Evolutionary conservation across 257 asterid genomes (phyloP), one percentile per base, ranked within the genome.

Genomic region (Vinca minor): DNA sequence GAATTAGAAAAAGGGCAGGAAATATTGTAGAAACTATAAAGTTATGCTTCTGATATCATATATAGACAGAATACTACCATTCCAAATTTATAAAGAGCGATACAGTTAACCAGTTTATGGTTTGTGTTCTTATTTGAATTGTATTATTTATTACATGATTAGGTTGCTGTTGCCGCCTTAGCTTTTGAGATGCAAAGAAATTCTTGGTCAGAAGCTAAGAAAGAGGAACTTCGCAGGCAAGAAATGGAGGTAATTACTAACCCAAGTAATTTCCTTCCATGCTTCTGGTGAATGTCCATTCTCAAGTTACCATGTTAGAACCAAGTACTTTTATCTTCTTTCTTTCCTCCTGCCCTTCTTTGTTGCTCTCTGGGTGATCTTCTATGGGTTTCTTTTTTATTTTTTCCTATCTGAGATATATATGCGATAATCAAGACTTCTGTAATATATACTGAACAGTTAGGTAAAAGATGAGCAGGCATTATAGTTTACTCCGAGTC

Each of bases 131-230:
- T 58, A 55, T 45, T 63, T 48, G 53, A 38, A 36, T 66, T 48
- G 26, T 65, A 29, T 68, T 44, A 35, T 62, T 34, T 63, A 35
- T 46, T 58, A 35, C 35, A 42, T 72, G 69, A 77, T 72, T 69
- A 89, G 96, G 98, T 92, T 64, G 98, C 83, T 69, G 97, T 81
- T 49, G 95, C 79, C 76, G 96, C 87, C 28, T 72, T 89, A 69
- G 69, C 68, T 55, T 87, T 92, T 81, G 98, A 92, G 87, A 85
- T 81, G 80, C 98, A 92, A 75, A 84, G 98, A 82, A 87, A 69
- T 76, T 52, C 96, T 69, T 82, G 97, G 55, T 84, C 97, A 70
- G 97, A 92, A 81, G 98, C 96, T 49, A 89, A 74, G 74, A 89
- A 92, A 79, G 97, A 92, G 84, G 98, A 84, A 73, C 57, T 77